These are phyloP conservation scores for Cercospora citrullina DNA, from an alignment of 2,329 filamentous ascomycete species.

Conservation along the genomic window DNA sequence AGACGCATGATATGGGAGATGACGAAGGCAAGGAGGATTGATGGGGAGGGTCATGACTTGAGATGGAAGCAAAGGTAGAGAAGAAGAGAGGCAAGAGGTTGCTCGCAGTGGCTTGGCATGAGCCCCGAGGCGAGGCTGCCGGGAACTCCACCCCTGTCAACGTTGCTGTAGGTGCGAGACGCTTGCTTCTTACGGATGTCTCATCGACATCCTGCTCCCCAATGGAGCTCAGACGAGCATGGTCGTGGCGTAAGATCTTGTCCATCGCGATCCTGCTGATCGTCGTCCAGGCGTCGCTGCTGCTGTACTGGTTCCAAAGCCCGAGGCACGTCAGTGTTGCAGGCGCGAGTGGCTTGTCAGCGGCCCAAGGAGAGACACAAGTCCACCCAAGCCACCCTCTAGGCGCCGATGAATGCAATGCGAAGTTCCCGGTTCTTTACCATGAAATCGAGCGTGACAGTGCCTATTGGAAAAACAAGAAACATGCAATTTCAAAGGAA, in stretches of 20 bases:
- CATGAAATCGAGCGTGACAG: constrained; percentile 44
- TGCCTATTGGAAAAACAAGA: constrained; percentile 17
- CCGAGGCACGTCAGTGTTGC: neutral
- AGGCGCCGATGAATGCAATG: constrained; percentile 43
- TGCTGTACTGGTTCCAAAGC: neutral
- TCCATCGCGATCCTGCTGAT: neutral
- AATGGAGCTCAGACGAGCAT: constrained; percentile 2
- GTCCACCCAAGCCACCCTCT: neutral
- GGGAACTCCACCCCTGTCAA: neutral
- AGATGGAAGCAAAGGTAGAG: neutral
- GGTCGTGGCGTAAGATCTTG: neutral
- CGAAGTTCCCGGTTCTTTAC: constrained; percentile 53
- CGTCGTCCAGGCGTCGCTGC: neutral
- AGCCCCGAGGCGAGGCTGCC: neutral
- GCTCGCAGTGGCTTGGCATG: neutral
- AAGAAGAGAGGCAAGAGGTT: neutral
- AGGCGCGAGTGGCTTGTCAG: neutral
- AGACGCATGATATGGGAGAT: neutral
- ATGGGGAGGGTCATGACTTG: neutral
- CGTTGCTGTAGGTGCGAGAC: neutral
- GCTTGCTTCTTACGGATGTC: neutral
- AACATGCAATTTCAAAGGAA: constrained; percentile 17
- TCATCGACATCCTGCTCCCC: neutral
- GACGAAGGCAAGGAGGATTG: neutral
- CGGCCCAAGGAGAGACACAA: neutral